These are phyloP conservation scores for Priceomyces medius DNA, from an alignment of 805 yeast genomes.

Conservation along the genomic window DNA sequence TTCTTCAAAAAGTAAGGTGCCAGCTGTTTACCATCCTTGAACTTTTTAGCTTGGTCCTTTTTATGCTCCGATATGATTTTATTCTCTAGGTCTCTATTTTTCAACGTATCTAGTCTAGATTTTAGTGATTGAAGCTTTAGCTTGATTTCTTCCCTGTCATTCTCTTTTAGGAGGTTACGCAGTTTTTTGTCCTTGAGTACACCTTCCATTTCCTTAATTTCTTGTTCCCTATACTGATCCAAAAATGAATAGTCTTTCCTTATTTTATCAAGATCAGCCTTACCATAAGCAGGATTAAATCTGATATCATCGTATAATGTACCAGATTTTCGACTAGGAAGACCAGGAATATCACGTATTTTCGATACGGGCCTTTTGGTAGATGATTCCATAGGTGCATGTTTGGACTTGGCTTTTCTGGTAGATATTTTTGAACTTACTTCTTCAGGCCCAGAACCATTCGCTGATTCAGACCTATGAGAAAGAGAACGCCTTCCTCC, in stretches of 20 bases:
- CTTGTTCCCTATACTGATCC: constrained; percentile 80
- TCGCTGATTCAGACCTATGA: constrained; percentile 7
- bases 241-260: constrained; percentile 81
- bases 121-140: constrained; percentile 59
- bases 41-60: constrained; percentile 44
- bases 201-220: constrained; percentile 58
- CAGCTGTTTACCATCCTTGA: constrained; percentile 49
- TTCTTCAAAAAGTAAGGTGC: constrained; percentile 60
- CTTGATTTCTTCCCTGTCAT: constrained; percentile 54
- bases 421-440: constrained; percentile 10
- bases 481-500: constrained; percentile 15
- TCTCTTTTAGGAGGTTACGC: constrained; percentile 36
- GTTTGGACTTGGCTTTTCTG: constrained; percentile 55
- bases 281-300: constrained; percentile 88
- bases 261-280: constrained; percentile 64
- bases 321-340: constrained; percentile 39
- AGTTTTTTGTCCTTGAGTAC: constrained; percentile 56
- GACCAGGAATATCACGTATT: constrained; percentile 73
- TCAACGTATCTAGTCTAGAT: constrained; percentile 65
- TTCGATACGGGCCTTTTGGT: constrained; percentile 68
- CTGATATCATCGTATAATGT: constrained; percentile 75
- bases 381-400: constrained; percentile 83
- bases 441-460: constrained; percentile 36
- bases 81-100: constrained; percentile 72
- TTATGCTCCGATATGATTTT: constrained; percentile 63